A percentile compares a stretch with the other conserved stretches of the same genome.
Evolutionary conservation across 1,139 yeast species (phyloP).

Genomic region (Lizanozyma gosingica): DNA sequence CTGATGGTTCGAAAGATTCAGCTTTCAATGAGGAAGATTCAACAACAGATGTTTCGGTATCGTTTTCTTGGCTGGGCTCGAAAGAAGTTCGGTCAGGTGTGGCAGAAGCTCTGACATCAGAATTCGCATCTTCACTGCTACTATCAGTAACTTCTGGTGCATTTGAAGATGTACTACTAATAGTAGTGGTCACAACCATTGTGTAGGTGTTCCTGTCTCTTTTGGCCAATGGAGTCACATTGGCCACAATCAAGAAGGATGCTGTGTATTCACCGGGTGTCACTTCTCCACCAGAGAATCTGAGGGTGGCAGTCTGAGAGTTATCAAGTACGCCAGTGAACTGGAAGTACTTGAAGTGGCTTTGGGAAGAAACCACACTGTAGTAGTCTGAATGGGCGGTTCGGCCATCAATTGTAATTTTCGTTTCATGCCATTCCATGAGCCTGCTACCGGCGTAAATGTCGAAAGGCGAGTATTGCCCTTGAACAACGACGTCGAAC

Average conservation of each 20-base stretch:
- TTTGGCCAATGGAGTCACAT: neutral
- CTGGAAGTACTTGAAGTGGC: neutral
- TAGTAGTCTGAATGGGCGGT: neutral
- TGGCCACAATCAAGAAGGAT: neutral
- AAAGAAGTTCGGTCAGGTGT: too few species aligned
- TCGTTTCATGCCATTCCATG: neutral
- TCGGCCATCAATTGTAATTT: neutral
- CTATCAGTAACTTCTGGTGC: too few species aligned
- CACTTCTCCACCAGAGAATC: neutral
- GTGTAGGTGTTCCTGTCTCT: neutral
- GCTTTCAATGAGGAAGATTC: too few species aligned
- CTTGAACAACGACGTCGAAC: neutral
- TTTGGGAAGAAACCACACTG: neutral
- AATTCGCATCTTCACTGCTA: too few species aligned
- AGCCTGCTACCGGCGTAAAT: neutral
- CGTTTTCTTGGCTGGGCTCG: too few species aligned
- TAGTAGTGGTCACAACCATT: neutral
- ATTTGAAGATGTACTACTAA: too few species aligned
- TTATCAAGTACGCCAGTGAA: neutral
- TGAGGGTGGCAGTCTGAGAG: neutral
- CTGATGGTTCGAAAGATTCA: too few species aligned
- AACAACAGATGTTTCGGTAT: too few species aligned
- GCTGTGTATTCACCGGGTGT: neutral
- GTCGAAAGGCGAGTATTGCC: neutral
- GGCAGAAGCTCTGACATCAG: too few species aligned